Conservation (phyloP, 192 early-diverging fungal species). For the Entomortierella beljakovae region DNA sequence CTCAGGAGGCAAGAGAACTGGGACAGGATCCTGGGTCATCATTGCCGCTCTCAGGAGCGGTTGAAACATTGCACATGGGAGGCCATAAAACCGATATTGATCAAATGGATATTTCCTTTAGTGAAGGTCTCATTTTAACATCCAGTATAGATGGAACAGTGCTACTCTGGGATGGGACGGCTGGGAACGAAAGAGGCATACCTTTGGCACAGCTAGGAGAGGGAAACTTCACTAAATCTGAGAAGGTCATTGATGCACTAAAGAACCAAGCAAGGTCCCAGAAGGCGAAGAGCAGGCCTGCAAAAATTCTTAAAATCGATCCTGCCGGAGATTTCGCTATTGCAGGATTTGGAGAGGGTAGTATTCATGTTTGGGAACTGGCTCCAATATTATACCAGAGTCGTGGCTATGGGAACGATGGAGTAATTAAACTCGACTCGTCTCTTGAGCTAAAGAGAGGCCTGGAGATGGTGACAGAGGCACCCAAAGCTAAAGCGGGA, state of each 20-base stretch:
- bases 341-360: constrained; percentile 28
- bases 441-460: neutral
- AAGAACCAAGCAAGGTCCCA: neutral
- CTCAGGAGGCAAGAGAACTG: constrained; percentile 36
- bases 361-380: constrained; percentile 24
- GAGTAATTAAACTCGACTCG: neutral
- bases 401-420: neutral
- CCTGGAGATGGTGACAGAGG: constrained; percentile 1
- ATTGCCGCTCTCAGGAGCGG: constrained; percentile 27
- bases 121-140: constrained; percentile 21
- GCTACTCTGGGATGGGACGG: constrained; percentile 24
- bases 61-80: constrained; percentile 29
- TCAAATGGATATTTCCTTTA: constrained; percentile 34
- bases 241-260: neutral
- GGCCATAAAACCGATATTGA: constrained; percentile 50
- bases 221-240: neutral
- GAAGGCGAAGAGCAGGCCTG: constrained; percentile 9
- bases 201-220: constrained; percentile 31
- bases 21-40: constrained; percentile 30
- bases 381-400: neutral
- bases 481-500: constrained; percentile 4
- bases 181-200: neutral
- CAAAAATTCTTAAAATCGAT: constrained; percentile 27
- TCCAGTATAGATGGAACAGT: constrained; percentile 45
- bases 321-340: constrained; percentile 21